phyloP scores from a whole-genome alignment of 768 basidiomycete genomes.

The Tephrocybe sp. region DNA sequence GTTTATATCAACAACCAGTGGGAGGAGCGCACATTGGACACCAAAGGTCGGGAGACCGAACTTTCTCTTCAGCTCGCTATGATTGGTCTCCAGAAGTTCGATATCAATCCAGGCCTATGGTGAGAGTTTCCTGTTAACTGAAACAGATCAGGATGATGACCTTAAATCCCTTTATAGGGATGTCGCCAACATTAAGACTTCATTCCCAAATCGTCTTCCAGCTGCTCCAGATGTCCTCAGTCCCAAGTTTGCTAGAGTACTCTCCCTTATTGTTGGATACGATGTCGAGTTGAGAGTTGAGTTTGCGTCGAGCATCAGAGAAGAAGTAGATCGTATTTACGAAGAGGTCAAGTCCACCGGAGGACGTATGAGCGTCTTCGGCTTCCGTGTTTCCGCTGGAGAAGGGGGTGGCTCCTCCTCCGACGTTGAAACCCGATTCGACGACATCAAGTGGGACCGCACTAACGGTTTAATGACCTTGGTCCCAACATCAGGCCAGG shows the following conservation, averaged over 20 bases:
- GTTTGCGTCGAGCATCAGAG: neutral
- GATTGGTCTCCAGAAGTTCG: conserved; percentile 8
- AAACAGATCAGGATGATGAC: neutral
- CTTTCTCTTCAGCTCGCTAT: conserved; percentile 4
- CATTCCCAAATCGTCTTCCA: conserved; percentile 8
- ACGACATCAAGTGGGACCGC: neutral
- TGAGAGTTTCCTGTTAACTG: neutral
- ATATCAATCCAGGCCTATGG: conserved; percentile 1
- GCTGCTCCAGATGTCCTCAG: conserved; percentile 9
- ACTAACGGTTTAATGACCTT: conserved; percentile 3
- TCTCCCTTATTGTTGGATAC: conserved; percentile 6
- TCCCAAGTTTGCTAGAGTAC: conserved; percentile 3
- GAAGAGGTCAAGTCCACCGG: conserved; percentile 3
- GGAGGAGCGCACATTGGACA: conserved; percentile 2
- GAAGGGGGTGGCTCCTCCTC: no score
- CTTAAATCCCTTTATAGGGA: neutral
- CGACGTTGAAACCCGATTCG: no score
- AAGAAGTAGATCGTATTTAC: conserved; percentile 2
- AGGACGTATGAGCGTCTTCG: no score
- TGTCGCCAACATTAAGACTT: conserved; percentile 4
- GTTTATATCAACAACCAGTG: neutral
- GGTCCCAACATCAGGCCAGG: conserved; percentile 6
- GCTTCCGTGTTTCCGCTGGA: no score
- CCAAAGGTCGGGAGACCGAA: neutral
- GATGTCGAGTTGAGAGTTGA: conserved; percentile 7